Conservation (phyloP, 441 rosid species). For the Pelargonium australe region DNA sequence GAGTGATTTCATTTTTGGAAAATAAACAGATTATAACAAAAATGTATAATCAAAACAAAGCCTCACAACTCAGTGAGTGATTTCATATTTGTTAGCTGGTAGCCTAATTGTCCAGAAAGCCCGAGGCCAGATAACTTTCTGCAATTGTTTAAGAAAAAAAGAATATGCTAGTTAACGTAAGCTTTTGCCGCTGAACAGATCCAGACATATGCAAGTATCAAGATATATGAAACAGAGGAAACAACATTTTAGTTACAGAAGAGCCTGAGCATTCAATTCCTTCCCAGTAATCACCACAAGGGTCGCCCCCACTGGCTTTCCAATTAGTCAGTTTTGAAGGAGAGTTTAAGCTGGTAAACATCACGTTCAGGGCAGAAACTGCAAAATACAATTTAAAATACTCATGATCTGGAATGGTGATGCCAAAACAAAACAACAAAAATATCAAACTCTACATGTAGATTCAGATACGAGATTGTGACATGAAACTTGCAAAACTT, state of each 20-base stretch:
- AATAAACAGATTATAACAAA: conserved; percentile 7
- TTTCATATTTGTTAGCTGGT: conserved; percentile 67
- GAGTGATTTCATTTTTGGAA: conserved; percentile 12
- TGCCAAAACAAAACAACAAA: neutral
- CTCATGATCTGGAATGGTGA: neutral
- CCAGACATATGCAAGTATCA: neutral
- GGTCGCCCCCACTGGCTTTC: conserved; percentile 74
- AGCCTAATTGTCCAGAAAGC: conserved; percentile 75
- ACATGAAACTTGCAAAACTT: too few relatives aligned
- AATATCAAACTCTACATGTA: too few relatives aligned
- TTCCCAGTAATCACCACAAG: conserved; percentile 82
- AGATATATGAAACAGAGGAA: conserved; percentile 2
- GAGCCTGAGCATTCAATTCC: conserved; percentile 83
- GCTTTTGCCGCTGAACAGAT: neutral
- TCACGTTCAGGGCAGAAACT: conserved; percentile 82
- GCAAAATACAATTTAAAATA: conserved; percentile 15
- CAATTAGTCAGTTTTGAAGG: conserved; percentile 67
- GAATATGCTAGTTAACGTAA: neutral
- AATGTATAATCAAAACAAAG: conserved; percentile 13
- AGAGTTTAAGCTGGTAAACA: conserved; percentile 73
- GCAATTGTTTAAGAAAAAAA: conserved; percentile 18
- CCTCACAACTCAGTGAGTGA: conserved; percentile 77
- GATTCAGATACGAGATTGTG: too few relatives aligned
- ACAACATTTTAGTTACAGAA: conserved; percentile 68
- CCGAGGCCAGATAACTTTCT: conserved; percentile 65